Conservation (phyloP, 805 yeast genomes). For the Nakazawaea wyomingensis region DNA sequence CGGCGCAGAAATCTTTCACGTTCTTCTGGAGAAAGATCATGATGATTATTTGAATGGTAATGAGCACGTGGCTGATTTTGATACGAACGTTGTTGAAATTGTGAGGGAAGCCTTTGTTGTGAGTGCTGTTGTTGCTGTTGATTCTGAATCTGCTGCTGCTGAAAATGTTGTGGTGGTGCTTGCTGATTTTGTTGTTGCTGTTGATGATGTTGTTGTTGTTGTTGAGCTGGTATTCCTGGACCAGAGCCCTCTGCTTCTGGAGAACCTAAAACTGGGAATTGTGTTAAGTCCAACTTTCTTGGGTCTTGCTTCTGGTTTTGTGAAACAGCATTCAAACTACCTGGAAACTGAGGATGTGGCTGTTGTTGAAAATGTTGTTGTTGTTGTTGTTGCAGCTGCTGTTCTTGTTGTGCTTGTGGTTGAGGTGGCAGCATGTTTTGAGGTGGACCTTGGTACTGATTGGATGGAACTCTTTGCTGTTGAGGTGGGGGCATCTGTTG, state of each 20-base stretch:
- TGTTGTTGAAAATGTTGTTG: constrained; percentile 8
- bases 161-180: not conserved
- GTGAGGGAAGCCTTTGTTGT: constrained; percentile 9
- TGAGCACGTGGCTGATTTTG: constrained; percentile 4
- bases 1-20: constrained; percentile 61
- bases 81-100: constrained; percentile 1
- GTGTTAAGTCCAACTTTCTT: constrained; percentile 31
- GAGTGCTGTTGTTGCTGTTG: constrained; percentile 24
- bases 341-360: not conserved
- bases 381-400: constrained; percentile 9
- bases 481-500: constrained; percentile 18
- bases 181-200: too few relatives aligned
- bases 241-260: constrained; percentile 27
- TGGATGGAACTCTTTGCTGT: constrained; percentile 20
- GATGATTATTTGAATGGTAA: constrained; percentile 26
- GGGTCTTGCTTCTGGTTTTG: constrained; percentile 5
- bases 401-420: constrained; percentile 8
- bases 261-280: constrained; percentile 52
- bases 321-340: not conserved
- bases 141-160: constrained; percentile 18
- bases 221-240: constrained; percentile 14
- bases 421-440: constrained; percentile 17
- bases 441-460: constrained; percentile 26
- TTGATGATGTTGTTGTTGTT: constrained; percentile 16
- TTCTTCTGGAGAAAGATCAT: constrained; percentile 63